Evolutionary conservation across 2,329 filamentous ascomycete genomes (phyloP).

Genomic region (Verticillium zaregamsianum): DNA sequence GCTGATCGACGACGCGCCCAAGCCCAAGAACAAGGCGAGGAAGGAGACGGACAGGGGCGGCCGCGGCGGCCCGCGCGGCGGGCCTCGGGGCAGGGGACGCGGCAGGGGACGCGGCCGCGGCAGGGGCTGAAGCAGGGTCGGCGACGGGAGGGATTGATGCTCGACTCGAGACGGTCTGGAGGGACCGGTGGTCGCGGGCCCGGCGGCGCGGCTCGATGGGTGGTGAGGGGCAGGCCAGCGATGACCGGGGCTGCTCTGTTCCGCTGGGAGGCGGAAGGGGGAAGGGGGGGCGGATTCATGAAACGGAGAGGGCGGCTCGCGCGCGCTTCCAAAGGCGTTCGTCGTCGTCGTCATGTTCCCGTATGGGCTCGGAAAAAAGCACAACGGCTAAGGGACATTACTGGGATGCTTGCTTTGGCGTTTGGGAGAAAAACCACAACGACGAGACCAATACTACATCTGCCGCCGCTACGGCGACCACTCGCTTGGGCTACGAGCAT

Average conservation of each 20-base stretch:
- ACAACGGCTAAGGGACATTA: not conserved
- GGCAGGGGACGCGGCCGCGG: constrained; percentile 40
- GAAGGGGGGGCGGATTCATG: too few species aligned
- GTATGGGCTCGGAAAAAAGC: not conserved
- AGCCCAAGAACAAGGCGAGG: constrained; percentile 99
- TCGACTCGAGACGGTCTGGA: not conserved
- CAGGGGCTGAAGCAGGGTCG: not conserved
- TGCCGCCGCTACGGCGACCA: not conserved
- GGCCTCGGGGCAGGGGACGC: constrained; percentile 51
- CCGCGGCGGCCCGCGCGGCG: constrained; percentile 45
- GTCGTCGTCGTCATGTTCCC: not conserved
- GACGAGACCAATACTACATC: not conserved
- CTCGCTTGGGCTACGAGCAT: not conserved
- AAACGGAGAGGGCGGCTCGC: too few species aligned
- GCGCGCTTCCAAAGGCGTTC: too few species aligned
- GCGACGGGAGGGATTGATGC: not conserved
- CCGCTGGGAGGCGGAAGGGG: too few species aligned
- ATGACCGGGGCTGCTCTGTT: too few species aligned
- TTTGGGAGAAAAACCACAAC: constrained; percentile 1
- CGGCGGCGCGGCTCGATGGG: not conserved
- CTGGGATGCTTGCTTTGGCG: not conserved
- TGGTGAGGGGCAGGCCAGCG: too few species aligned
- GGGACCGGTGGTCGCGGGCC: not conserved
- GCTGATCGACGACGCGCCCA: constrained; percentile 92
- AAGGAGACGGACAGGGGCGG: constrained; percentile 73